phyloP scores from a whole-genome alignment of 768 basidiomycete species.

The Tremella mesenterica region DNA sequence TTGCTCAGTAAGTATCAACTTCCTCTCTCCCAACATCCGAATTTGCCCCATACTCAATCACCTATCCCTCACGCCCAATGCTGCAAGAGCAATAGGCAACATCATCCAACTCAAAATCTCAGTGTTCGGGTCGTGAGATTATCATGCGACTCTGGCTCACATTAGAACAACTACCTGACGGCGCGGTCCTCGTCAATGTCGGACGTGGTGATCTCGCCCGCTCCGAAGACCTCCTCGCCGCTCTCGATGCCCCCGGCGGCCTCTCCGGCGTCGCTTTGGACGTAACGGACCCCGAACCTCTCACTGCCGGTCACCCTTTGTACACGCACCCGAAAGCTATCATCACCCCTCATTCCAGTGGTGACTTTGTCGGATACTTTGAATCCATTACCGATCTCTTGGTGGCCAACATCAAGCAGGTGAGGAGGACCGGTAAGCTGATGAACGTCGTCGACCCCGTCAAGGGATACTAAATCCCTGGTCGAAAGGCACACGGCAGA shows the following conservation, averaged over 20 bases:
- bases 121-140: too few species aligned
- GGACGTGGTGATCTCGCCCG: constrained; percentile 42
- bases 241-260: constrained; percentile 18
- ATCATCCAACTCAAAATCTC: too few species aligned
- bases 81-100: too few species aligned
- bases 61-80: too few species aligned
- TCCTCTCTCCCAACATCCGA: background rate
- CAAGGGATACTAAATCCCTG: constrained; percentile 32
- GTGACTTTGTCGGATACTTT: constrained; percentile 36
- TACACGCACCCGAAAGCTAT: constrained; percentile 18
- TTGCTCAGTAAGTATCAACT: constrained; percentile 36
- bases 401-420: constrained; percentile 27
- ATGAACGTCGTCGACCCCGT: constrained; percentile 30
- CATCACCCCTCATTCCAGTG: constrained; percentile 44
- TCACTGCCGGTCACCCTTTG: constrained; percentile 21
- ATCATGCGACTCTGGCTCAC: too few species aligned
- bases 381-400: constrained; percentile 37
- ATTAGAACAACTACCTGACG: constrained; percentile 21
- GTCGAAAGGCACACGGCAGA: background rate
- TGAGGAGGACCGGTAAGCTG: constrained; percentile 13
- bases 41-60: too few species aligned
- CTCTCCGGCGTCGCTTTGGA: constrained; percentile 35
- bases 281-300: constrained; percentile 43
- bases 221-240: constrained; percentile 25
- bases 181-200: constrained; percentile 42